Evolutionary conservation across 345 rosid species (phyloP), one percentile per base, ranked within the genome.

Genomic region (Arabidopsis thaliana): DNA sequence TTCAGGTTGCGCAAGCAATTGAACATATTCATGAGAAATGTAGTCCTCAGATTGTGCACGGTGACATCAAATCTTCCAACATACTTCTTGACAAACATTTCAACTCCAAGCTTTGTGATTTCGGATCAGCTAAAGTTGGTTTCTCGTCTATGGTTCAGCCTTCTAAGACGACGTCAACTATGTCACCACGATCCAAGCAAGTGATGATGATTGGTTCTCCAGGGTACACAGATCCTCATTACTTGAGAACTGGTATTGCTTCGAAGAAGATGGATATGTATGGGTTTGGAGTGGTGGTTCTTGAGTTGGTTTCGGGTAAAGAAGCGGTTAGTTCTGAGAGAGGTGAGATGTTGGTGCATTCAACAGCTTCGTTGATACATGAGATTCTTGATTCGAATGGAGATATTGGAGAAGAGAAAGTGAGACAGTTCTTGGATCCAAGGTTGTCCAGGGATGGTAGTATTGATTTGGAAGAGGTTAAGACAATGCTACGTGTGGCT

Each of bases 171-270:
- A n/a, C 0, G 22, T 45, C 84, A 12, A 59, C 46, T 0, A 34
- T 55, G 65, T 63, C 79, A 1, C 58, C 80, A 14, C 74, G 80
- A 38, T 53, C 59, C 5, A 87, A 85, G 79, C 88, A 83, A 73
- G 76, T 88, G 69, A 79, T 81, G 87, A 81, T 91, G 91, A 74
- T 89, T 40, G 98, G 98, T 0, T 93, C 98, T 56, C 97, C 92
- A 1, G 98, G 97, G 13, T 93, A 93, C 73, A 89, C 93, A 0
- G 98, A 93, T 55, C 98, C 98, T 14, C 96, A 87, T 45, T 93
- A 89, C 82, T 79, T 93, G 36, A 85, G 86, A 69, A 91, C 96
- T 0, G 98, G 98, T 20, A 78, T 91, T 8, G 87, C 93, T 5
- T 89, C 97, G 0, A 89, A 89, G 81, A 93, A 89, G 83, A 93